Conservation (phyloP, 495 filamentous ascomycete genomes). For the Extremus antarcticus region DNA sequence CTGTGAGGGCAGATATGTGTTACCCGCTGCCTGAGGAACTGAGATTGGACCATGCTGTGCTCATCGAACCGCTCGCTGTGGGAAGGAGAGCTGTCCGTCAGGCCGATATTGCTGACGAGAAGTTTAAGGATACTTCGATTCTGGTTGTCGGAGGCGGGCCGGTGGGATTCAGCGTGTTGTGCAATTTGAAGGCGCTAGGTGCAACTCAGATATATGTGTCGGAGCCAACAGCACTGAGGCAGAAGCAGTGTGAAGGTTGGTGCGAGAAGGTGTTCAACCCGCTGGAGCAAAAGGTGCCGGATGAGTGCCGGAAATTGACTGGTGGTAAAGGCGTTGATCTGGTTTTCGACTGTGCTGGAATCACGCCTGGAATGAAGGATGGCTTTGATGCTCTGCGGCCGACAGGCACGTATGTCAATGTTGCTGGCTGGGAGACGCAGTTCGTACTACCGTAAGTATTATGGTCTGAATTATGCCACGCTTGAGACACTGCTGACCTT, state of each 20-base stretch:
- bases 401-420: conserved; percentile 23
- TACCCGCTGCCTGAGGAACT: conserved; percentile 15
- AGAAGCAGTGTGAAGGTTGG: conserved; percentile 18
- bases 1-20: conserved; percentile 8
- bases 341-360: conserved; percentile 24
- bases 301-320: conserved; percentile 18
- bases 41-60: conserved; percentile 13
- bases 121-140: conserved; percentile 4
- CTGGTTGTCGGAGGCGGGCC: conserved; percentile 20
- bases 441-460: conserved; percentile 7
- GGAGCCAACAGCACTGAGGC: conserved; percentile 20
- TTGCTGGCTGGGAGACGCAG: conserved; percentile 23
- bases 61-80: conserved; percentile 20
- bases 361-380: conserved; percentile 18
- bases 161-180: conserved; percentile 17
- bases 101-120: background rate
- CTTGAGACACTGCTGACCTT: no score
- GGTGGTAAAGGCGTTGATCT: conserved; percentile 22
- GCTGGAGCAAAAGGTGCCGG: conserved; percentile 18
- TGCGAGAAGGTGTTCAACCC: conserved; percentile 21
- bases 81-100: conserved; percentile 10
- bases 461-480: background rate
- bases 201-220: conserved; percentile 18
- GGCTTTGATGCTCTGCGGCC: conserved; percentile 22
- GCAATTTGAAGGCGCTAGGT: conserved; percentile 11